Base-by-base conservation (phyloP, 768 basidiomycete species). In the button mushroom (Agaricus bisporus) region DNA sequence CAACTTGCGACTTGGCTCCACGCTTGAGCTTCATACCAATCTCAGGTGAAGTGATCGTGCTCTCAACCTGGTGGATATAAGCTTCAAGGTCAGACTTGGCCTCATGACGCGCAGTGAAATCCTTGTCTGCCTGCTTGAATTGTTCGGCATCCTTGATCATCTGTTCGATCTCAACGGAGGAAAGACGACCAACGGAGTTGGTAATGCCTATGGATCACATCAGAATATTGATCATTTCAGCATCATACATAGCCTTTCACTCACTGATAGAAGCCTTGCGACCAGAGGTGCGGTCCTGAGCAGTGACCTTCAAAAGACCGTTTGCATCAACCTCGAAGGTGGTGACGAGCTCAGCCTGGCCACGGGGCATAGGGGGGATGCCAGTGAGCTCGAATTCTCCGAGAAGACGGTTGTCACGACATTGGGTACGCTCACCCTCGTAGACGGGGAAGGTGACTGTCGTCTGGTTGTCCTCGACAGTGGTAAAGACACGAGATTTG, bases 91-190 rank as follows among this genome's bases (percentile, higher is more conserved):
- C 95, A 45, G 94, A 91, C 73, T 95, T 97, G 59, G 97, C 94
- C 74, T 98, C 95, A 69, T 99, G 97, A 60, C 90, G 90, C 52
- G 95, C 87, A 58, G 92, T 91, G 83, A 95, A 98, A 70, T 98
- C 97, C 78, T 94, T 97, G 81, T 93, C 90, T 25, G 88, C 91
- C 68, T 85, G 82, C 80, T 94, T 95, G 83, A 82, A 97, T 71
- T 94, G 91, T 72, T 98, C 95, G 50, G 97, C 92, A 67, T 98
- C 95, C 80, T 95, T 94, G 80, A 98, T 97, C 97, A 98, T 98
- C 75, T 98, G 95, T 66, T 98, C 95, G 59, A 99, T 99, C 81
- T 99, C 97, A 62, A 87, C 91, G 49, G 88, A 83, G 45, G 95
- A 97, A 62, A 99, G 84, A 75, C 97, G 95, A 61, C 97, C 97